These are phyloP conservation scores for Thuidium tamariscinum DNA, from an alignment of 225 moss, liverwort and hornwort species.

Conservation along the genomic window DNA sequence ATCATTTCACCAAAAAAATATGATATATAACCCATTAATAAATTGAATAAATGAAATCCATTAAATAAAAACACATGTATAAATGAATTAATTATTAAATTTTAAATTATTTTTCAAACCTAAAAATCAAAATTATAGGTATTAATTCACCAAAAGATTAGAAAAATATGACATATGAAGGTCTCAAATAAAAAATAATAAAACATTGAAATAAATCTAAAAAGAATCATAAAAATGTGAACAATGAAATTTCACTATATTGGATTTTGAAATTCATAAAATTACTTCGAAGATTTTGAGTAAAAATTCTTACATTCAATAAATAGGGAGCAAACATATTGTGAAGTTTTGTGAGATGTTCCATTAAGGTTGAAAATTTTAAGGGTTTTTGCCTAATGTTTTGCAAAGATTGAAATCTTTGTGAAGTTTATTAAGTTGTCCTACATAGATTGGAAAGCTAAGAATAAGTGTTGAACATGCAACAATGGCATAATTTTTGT, in stretches of 20 bases:
- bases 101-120: too few species aligned
- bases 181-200: too few species aligned
- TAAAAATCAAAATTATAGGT: too few species aligned
- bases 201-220: too few species aligned
- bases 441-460: background rate
- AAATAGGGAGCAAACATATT: background rate
- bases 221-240: too few species aligned
- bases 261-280: background rate
- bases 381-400: background rate
- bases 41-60: background rate
- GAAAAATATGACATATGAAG: too few species aligned
- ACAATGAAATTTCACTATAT: background rate
- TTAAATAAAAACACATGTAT: background rate
- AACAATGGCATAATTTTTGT: background rate
- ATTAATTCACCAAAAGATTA: too few species aligned
- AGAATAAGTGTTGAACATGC: rapidly evolving
- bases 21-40: background rate
- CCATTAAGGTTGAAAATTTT: background rate
- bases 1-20: background rate
- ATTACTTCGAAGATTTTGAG: too few species aligned
- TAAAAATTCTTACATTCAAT: background rate
- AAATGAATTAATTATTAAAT: background rate
- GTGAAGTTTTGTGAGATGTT: rapidly evolving
- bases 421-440: background rate
- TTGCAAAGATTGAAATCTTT: background rate